Evolutionary conservation across 106 monocot genomes (phyloP), one percentile per base, ranked within the genome.

Genomic region (Phalaenopsis equestris): DNA sequence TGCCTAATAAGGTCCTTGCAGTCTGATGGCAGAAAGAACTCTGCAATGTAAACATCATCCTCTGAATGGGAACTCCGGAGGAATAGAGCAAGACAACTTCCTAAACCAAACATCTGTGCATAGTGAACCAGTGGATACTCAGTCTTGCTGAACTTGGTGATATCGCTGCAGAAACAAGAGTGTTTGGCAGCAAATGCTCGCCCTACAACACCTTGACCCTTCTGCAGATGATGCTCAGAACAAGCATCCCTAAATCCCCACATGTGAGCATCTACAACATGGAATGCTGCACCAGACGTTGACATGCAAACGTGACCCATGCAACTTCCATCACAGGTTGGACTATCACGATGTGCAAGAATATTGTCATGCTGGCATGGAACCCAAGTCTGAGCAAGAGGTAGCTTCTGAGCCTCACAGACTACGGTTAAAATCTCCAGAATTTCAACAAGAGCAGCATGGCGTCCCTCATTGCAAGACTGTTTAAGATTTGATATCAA

Each of bases 51-150:
- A 64, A 87, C 87, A 82, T 93, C 93, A 73, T 47, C 79, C 57
- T 89, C 92, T 0, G 89, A 86, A 58, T 86, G 82, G 77, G 55
- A 38, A 80, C 92, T 93, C 75, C 84, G 86, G 55, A 96, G 81
- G 79, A 86, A 92, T 77, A 96, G 75, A 0, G 96, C 90, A 81
- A 96, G 78, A 75, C 87, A 90, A 73, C 93, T 80, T 8, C 15
- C 58, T 55, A 96, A 81, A 36, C 81, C 82, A 84, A 93, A 96
- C 86, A 93, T 89, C 42, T 84, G 84, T 56, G 96, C 93, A 86
- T 96, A 94, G 82, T 96, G 96, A n/a, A 94, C 93, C 21, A 96
- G 83, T 23, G 96, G 96, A 82, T 94, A 97, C 56, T 90, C 87
- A 12, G 65, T 89, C 80, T 96, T 96, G 55, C 68, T 78, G 38